Base-by-base conservation (phyloP, 225 moss, liverwort and hornwort species). In the Polytrichum commune region DNA sequence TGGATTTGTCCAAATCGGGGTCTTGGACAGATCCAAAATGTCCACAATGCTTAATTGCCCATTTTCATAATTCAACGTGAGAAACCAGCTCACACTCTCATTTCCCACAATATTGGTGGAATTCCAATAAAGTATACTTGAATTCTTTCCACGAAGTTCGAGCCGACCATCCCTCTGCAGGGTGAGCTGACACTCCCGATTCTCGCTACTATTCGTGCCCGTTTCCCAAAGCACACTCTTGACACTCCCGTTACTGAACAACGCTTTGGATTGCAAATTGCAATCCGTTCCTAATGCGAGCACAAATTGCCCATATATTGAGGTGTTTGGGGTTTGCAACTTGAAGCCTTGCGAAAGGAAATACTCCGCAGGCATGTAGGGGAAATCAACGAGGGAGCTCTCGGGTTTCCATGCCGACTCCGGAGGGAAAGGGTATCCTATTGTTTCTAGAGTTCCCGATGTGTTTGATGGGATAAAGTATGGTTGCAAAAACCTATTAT, bases 201-300 rank as follows among this genome's bases (percentile, higher is more conserved):
- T 0, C 18, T 5, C 4, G 57, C 0, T 18, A 13, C 7, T 6
- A 33, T 7, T 24, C 0, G 7, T 56, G 13, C 16, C 7, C 13
- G 73, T 65, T 55, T 73, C 13, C 73, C 73, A 73, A 13, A 46
- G 46, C 23, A 67, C 46, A 38, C 22, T 22, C 35, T 4, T 13
- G 1, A 18, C 22, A 67, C 58, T 58, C n/a, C 58, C 23, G 23
- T 58, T 46, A 46, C 46, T 13, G 13, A 46, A 46, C 46, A 46
- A 46, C 13, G 3, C 5, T 23, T 20, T 58, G 7, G 58, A 58
- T 58, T 23, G 58, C 57, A 58, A 58, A 58, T 58, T 58, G 58
- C 58, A 58, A 22, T 58, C 58, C 2, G 6, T 23, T n/a, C 24
- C 46, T 53, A 53, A 32, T 6, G 4, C 26, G 23, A 22, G 25